Base-by-base conservation (phyloP, 495 filamentous ascomycete species). In the Penicillium nucicola region DNA sequence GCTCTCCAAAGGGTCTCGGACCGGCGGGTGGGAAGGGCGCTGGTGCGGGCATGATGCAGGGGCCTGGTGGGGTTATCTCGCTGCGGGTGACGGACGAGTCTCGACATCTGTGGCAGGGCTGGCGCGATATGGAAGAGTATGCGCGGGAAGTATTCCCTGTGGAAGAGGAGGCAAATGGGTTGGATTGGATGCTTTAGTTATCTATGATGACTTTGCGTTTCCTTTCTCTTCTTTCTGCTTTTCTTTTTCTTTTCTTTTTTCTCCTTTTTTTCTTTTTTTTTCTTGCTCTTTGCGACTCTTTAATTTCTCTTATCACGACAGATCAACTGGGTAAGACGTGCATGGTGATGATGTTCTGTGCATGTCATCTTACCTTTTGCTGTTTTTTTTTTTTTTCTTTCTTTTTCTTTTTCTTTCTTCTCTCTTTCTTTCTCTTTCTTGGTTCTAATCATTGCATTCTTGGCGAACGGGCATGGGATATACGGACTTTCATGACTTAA, bases 131-230 rank as follows among this genome's bases (percentile, higher is more conserved):
- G 64, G 91, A 97, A 60, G 93, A 97, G 66, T 98, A 97, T 68
- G 93, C 92, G 22, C 80, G 89, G 17, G 93, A 98, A 60, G 91
- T 95, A 0, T 98, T 97, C 60, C 91, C 90, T 0, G 76, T 96
- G 3, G 93, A 98, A 68, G 93, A 98, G 72, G 84, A 88, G 51
- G 87, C 90, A 2, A 97, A 98, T 68, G 93, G 92, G 5, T 72
- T 92, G 58, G 85, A 85, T 18, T 98, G 93, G 93, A 95, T 96
- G 90, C 61, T 78, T 66, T 66, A 78, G 38, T 39, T 28, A 42
- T 17, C 20, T 33, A 14, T 28, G 15, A 15, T 10, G n/a, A 20
- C 37, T 46, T 22, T 18, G 12, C 36, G n/a, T n/a, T n/a, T n/a
- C n/a, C n/a, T n/a, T n/a, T n/a, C n/a, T n/a, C n/a, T n/a, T n/a